Evolutionary conservation across 129 eudicot genomes (phyloP).

Genomic region (Centella asiatica): DNA sequence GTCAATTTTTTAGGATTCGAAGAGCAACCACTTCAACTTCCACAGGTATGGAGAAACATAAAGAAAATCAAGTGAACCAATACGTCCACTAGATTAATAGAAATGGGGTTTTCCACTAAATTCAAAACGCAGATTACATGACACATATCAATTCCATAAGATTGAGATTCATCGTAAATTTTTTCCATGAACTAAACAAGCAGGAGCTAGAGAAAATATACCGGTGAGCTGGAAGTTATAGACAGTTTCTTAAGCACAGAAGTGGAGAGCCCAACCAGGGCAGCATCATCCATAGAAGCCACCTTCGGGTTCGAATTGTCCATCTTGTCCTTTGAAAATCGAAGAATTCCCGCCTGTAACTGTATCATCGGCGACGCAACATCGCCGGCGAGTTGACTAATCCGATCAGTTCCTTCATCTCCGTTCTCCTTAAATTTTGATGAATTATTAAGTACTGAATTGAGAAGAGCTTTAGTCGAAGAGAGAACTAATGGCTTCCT

Average conservation of each 20-base stretch:
- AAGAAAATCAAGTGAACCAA: neutral
- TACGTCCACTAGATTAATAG: neutral
- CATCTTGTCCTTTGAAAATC: conserved; percentile 27
- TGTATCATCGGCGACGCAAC: conserved; percentile 17
- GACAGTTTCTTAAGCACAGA: conserved; percentile 55
- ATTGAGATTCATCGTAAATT: neutral
- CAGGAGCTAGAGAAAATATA: conserved; percentile 17
- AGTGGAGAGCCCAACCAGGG: conserved; percentile 66
- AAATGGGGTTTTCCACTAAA: neutral
- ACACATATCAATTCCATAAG: neutral
- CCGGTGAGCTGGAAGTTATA: conserved; percentile 75
- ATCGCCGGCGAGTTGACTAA: conserved; percentile 7
- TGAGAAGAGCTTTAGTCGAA: conserved; percentile 66
- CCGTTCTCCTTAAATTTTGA: conserved; percentile 5
- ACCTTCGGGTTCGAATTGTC: conserved; percentile 13
- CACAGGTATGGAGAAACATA: too few species aligned
- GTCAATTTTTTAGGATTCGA: too few species aligned
- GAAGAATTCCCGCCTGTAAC: conserved; percentile 65
- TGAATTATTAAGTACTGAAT: conserved; percentile 42
- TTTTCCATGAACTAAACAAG: neutral
- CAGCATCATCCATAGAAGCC: conserved; percentile 48
- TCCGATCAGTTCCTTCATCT: conserved; percentile 18
- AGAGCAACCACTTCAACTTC: too few species aligned
- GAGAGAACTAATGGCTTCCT: conserved; percentile 88
- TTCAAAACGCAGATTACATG: neutral